Evolutionary conservation across 1,139 yeast genomes (phyloP).

Genomic region (Geotrichum carabidarum): DNA sequence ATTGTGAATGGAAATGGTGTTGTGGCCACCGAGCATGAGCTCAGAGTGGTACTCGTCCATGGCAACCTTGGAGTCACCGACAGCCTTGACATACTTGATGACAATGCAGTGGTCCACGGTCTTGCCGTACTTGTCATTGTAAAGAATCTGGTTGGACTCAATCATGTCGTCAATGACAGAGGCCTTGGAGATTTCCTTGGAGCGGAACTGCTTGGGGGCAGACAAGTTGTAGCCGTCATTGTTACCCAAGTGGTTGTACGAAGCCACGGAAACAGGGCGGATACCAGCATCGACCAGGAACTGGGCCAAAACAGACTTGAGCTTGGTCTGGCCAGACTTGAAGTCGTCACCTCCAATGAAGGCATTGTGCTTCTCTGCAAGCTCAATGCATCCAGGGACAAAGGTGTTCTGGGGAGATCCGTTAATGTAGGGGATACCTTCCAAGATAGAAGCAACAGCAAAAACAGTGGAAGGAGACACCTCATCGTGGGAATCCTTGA

Average conservation of each 20-base stretch:
- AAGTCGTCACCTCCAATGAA: conserved; percentile 97
- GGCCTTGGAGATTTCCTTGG: conserved; percentile 89
- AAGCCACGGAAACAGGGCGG: conserved; percentile 87
- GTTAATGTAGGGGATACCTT: conserved; percentile 81
- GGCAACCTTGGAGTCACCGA: conserved; percentile 94
- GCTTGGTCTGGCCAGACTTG: conserved; percentile 93
- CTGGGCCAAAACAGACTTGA: conserved; percentile 92
- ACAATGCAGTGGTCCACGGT: conserved; percentile 92
- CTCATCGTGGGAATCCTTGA: conserved; percentile 75
- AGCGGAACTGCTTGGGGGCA: conserved; percentile 88
- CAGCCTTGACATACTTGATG: conserved; percentile 89
- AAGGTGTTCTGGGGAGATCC: conserved; percentile 98
- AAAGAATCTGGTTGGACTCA: conserved; percentile 79
- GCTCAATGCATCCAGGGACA: conserved; percentile 89
- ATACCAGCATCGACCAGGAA: conserved; percentile 96
- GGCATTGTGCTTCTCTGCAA: conserved; percentile 70
- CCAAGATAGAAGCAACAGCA: conserved; percentile 89
- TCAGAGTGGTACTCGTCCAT: conserved; percentile 98
- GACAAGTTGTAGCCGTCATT: conserved; percentile 91
- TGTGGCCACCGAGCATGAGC: conserved; percentile 96
- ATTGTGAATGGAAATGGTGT: conserved; percentile 86
- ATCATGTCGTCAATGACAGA: conserved; percentile 94
- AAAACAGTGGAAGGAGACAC: conserved; percentile 87
- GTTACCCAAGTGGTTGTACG: conserved; percentile 94
- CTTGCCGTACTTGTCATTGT: conserved; percentile 74